Evolutionary conservation across 1,139 yeast genomes (phyloP), one percentile per base, ranked within the genome.

Genomic region (Kodamaea sp.): DNA sequence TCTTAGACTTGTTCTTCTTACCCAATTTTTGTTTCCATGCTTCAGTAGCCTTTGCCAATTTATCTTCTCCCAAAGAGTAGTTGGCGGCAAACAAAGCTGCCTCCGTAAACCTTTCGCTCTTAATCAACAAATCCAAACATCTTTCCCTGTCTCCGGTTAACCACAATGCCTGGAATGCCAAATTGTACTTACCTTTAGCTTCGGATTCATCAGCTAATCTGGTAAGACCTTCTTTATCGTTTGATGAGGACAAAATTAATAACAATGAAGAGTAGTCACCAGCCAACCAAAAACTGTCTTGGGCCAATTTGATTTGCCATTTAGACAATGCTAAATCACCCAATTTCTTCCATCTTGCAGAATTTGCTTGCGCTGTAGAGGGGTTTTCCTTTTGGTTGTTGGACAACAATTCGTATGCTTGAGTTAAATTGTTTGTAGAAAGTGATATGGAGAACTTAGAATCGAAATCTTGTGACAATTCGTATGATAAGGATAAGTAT

Each of bases 141-240:
- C 73, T 71, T 15, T 68, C 64, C 28, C 78, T 70, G 52, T 88
- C 85, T 29, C 95, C 94, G 28, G 83, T 76, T 37, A 80, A 70
- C 97, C 97, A 92, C 61, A 82, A 80, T 15, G 96, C 84, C 59
- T 86, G 89, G 71, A 90, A 92, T 26, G 98, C 96, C 43, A 92
- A 72, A 57, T 92, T 92, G 61, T 81, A 87, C 58, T 83, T 83
- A 32, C 97, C 97, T 29, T 69, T 72, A 14, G 62, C 63, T 50
- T 76, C 80, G 34, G 96, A 90, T 34, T 65, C 64, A 35, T 69
- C 66, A 5, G 94, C 95, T 37, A 86, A 67, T 39, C 70, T 66
- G 21, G 66, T 59, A 46, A 92, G 74, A 31, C 80, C 83, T 9
- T 63, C 61, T 49, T 68, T 70, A 57, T 87, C 73, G 53, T 88